Conservation (phyloP, 2,329 filamentous ascomycete species). For the Lomentospora prolificans region DNA sequence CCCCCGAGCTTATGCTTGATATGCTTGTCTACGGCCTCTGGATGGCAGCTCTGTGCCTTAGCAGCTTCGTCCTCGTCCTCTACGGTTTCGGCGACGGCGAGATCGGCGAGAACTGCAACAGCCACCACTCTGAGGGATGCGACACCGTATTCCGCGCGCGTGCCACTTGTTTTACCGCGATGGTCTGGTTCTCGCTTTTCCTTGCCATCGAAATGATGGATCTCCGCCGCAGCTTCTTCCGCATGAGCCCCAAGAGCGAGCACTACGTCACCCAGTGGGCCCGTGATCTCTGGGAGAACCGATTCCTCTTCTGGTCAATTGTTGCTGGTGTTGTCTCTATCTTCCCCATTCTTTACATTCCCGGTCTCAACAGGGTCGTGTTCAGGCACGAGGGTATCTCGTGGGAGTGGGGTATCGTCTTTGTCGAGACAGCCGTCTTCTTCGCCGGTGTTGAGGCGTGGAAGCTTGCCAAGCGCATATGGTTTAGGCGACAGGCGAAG, state of each 20-base stretch:
- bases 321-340: constrained; percentile 45
- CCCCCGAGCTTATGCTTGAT: constrained; percentile 51
- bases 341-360: constrained; percentile 58
- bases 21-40: constrained; percentile 54
- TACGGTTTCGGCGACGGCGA: constrained; percentile 45
- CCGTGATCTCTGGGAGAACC: constrained; percentile 42
- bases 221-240: constrained; percentile 56
- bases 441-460: constrained; percentile 54
- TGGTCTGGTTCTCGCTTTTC: constrained; percentile 61
- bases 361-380: constrained; percentile 53
- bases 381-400: constrained; percentile 57
- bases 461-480: constrained; percentile 57
- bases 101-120: constrained; percentile 50
- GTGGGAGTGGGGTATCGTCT: constrained; percentile 63
- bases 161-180: constrained; percentile 54
- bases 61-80: constrained; percentile 50
- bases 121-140: constrained; percentile 37
- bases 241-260: constrained; percentile 37
- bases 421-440: constrained; percentile 51
- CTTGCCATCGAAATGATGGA: constrained; percentile 62
- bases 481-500: constrained; percentile 27
- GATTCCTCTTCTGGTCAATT: constrained; percentile 39
- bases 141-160: constrained; percentile 53
- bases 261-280: constrained; percentile 47
- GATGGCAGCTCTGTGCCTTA: constrained; percentile 50